Evolutionary conservation across 495 filamentous ascomycete genomes (phyloP).

Genomic region (Neurospora sp.): DNA sequence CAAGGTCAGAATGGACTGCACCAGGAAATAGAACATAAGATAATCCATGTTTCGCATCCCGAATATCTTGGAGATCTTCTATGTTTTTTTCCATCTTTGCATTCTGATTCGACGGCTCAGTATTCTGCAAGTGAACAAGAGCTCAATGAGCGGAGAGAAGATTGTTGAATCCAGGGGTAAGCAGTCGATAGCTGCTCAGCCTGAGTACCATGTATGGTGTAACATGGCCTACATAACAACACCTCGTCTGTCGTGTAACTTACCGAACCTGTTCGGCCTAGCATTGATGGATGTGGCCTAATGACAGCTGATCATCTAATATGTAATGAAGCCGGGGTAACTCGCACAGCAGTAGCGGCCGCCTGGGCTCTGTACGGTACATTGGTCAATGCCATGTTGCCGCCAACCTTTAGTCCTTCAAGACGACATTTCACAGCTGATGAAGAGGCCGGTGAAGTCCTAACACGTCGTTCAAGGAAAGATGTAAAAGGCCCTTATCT

Average conservation of each 20-base stretch:
- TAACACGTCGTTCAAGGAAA: neutral
- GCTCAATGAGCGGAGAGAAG: neutral
- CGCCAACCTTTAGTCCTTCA: neutral
- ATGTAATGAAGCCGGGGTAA: neutral
- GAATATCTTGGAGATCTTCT: neutral
- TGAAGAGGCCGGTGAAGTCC: neutral
- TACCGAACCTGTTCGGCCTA: neutral
- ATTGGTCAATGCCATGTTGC: neutral
- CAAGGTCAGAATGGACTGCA: neutral
- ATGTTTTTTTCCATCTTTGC: neutral
- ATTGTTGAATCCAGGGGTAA: neutral
- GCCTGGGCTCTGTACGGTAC: neutral
- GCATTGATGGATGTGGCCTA: neutral
- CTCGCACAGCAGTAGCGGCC: neutral
- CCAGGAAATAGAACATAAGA: neutral
- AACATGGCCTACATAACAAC: neutral
- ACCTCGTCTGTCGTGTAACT: neutral
- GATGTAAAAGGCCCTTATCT: neutral
- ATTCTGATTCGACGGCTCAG: neutral
- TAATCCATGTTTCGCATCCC: neutral
- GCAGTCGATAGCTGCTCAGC: neutral
- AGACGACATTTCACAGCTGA: neutral
- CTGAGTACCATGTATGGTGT: neutral
- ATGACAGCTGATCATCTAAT: neutral
- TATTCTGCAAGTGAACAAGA: neutral